These are phyloP conservation scores for Ogataea methanolica DNA, from an alignment of 805 yeast genomes.

Conservation along the genomic window DNA sequence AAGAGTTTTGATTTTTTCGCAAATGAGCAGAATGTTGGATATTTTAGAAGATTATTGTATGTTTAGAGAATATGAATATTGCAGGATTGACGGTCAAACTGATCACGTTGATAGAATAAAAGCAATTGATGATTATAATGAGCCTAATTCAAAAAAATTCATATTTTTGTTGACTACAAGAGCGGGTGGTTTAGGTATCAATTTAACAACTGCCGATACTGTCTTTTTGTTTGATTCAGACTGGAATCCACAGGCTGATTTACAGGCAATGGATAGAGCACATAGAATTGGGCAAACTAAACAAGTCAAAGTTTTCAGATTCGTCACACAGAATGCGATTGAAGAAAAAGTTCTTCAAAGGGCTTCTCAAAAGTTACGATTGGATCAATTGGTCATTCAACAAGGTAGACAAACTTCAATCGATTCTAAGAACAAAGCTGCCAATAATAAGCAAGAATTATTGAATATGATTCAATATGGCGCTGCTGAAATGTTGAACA, in stretches of 20 bases:
- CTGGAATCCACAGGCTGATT: slow-evolving; percentile 98
- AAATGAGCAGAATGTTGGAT: slow-evolving; percentile 87
- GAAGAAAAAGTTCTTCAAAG: slow-evolving; percentile 95
- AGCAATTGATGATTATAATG: slow-evolving; percentile 89
- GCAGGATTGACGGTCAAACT: slow-evolving; percentile 92
- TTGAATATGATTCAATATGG: slow-evolving; percentile 82
- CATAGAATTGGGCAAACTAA: slow-evolving; percentile 97
- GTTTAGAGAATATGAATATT: slow-evolving; percentile 77
- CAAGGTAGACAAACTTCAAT: slow-evolving; percentile 87
- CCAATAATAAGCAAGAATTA: slow-evolving; percentile 62
- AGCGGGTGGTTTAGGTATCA: slow-evolving; percentile 96
- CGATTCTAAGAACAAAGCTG: slow-evolving; percentile 33
- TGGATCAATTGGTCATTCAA: slow-evolving; percentile 94
- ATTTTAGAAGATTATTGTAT: slow-evolving; percentile 89
- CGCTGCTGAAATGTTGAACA: slow-evolving; percentile 58
- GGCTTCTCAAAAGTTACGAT: slow-evolving; percentile 88
- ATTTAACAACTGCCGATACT: slow-evolving; percentile 85
- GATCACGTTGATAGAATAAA: slow-evolving; percentile 87
- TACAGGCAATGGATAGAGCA: slow-evolving; percentile 98
- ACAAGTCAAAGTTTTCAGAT: slow-evolving; percentile 87
- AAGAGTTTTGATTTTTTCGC: slow-evolving; percentile 86
- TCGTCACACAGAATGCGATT: slow-evolving; percentile 92
- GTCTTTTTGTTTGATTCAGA: slow-evolving; percentile 88
- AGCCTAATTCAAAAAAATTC: slow-evolving; percentile 76
- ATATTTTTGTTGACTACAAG: slow-evolving; percentile 85